phyloP scores from a whole-genome alignment of 306 rosid species.

The Dalbergia oliveri region DNA sequence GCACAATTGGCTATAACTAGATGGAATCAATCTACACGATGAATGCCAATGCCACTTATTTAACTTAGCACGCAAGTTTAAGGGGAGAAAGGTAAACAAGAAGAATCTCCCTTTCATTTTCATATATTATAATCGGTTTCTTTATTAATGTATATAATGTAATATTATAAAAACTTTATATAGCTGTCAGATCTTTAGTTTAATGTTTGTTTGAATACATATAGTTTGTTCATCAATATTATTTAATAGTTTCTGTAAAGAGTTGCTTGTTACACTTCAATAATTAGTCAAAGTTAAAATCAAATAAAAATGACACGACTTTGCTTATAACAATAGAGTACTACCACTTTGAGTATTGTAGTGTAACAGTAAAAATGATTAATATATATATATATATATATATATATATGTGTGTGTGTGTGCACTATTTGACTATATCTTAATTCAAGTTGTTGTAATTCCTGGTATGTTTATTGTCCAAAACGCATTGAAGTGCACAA shows the following conservation, averaged over 20 bases:
- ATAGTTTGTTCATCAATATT: background rate
- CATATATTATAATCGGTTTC: background rate
- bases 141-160: background rate
- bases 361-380: background rate
- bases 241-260: background rate
- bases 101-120: background rate
- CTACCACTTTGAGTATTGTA: background rate
- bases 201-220: background rate
- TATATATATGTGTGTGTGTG: too few relatives aligned
- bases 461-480: too few relatives aligned
- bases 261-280: background rate
- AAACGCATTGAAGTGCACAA: too few relatives aligned
- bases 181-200: background rate
- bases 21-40: slow-evolving; percentile 31
- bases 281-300: background rate
- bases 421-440: background rate
- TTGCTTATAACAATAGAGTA: background rate
- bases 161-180: background rate
- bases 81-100: background rate
- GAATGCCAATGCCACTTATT: background rate
- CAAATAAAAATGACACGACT: background rate
- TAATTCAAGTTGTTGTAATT: too few relatives aligned
- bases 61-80: slow-evolving; percentile 36
- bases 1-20: slow-evolving; percentile 4
- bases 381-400: too few relatives aligned